Evolutionary conservation across 768 basidiomycete species (phyloP).

Genomic region (Russula ochroleuca): DNA sequence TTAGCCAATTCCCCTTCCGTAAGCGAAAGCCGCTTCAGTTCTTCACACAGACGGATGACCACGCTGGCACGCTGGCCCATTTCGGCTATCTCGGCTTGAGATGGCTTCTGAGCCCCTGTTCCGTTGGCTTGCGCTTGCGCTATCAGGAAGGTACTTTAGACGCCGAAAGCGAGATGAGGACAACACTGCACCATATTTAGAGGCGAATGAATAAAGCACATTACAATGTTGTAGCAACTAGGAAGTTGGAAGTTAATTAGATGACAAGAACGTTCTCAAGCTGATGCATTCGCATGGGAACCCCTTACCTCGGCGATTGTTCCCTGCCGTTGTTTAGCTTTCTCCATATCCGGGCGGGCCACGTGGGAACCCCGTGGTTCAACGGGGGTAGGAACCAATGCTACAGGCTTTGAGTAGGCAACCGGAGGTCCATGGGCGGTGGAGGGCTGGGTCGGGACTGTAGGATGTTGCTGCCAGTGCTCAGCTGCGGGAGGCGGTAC

Average conservation of each 20-base stretch:
- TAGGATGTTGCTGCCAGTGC: conserved; percentile 27
- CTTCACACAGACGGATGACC: conserved; percentile 66
- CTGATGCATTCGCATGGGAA: neutral
- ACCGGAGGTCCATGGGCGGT: conserved; percentile 16
- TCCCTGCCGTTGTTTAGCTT: conserved; percentile 26
- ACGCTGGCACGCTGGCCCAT: conserved; percentile 64
- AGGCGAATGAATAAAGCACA: conserved; percentile 59
- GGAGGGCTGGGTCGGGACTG: conserved; percentile 21
- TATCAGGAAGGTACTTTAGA: conserved; percentile 16
- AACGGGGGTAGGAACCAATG: conserved; percentile 24
- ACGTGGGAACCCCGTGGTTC: conserved; percentile 24
- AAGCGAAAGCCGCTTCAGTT: conserved; percentile 45
- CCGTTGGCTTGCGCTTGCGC: conserved; percentile 41
- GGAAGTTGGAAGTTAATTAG: conserved; percentile 15
- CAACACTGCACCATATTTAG: conserved; percentile 53
- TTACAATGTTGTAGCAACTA: conserved; percentile 62
- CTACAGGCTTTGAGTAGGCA: conserved; percentile 24
- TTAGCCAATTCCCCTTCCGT: conserved; percentile 28
- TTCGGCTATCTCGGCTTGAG: conserved; percentile 54
- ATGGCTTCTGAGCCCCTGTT: conserved; percentile 48
- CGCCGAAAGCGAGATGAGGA: neutral
- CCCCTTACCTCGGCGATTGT: conserved; percentile 26
- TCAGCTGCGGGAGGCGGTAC: conserved; percentile 20
- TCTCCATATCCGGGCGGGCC: conserved; percentile 25
- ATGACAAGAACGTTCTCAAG: conserved; percentile 6